These are phyloP conservation scores for Modicella reniformis DNA, from an alignment of 371 early-diverging fungal species.

Conservation along the genomic window DNA sequence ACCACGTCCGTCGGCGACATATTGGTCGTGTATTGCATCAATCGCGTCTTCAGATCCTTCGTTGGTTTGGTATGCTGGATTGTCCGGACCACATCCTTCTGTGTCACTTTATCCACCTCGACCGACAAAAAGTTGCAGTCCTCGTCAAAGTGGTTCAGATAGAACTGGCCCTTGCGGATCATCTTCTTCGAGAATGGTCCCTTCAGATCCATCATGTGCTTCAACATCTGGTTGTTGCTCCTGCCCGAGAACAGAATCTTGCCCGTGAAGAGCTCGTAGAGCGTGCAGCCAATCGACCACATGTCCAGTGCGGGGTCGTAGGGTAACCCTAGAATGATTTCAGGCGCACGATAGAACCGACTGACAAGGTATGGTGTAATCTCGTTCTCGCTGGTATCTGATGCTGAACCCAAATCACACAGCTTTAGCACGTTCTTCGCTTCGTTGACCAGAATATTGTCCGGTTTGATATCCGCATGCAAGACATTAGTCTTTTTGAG, in stretches of 20 bases:
- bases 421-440: slow-evolving; percentile 84
- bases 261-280: slow-evolving; percentile 96
- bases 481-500: slow-evolving; percentile 84
- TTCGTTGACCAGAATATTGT: slow-evolving; percentile 92
- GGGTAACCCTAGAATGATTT: slow-evolving; percentile 93
- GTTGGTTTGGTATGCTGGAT: slow-evolving; percentile 73
- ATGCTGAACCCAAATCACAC: slow-evolving; percentile 94
- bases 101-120: slow-evolving; percentile 77
- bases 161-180: slow-evolving; percentile 84
- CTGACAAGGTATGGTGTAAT: slow-evolving; percentile 96
- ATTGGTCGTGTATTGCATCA: slow-evolving; percentile 63
- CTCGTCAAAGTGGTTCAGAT: slow-evolving; percentile 87
- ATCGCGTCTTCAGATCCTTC: slow-evolving; percentile 75
- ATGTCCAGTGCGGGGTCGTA: slow-evolving; percentile 93
- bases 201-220: slow-evolving; percentile 91
- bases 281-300: slow-evolving; percentile 98
- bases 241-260: slow-evolving; percentile 93
- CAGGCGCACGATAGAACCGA: slow-evolving; percentile 99
- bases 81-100: slow-evolving; percentile 76
- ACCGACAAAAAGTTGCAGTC: slow-evolving; percentile 71
- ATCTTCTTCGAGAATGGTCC: slow-evolving; percentile 88
- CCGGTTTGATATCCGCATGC: slow-evolving; percentile 99
- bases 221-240: slow-evolving; percentile 95
- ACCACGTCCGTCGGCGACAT: slow-evolving; percentile 57
- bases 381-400: slow-evolving; percentile 85